Conservation (phyloP, 148 eudicot genomes). For the Vaccinium darrowii region DNA sequence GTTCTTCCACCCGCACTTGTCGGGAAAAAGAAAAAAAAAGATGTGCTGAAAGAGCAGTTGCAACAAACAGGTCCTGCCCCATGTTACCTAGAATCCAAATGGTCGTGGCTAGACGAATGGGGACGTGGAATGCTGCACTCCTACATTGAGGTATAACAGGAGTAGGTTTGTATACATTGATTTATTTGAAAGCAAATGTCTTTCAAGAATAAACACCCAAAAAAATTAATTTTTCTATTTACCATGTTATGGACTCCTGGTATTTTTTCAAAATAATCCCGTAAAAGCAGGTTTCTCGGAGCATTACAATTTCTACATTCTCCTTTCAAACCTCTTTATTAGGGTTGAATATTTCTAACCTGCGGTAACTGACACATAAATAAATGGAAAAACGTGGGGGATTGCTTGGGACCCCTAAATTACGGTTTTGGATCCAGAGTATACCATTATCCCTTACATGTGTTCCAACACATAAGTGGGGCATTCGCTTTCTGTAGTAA, state of each 20-base stretch:
- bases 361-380: neutral
- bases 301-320: neutral
- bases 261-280: neutral
- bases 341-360: neutral
- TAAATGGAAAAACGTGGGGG: neutral
- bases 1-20: neutral
- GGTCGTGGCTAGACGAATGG: neutral
- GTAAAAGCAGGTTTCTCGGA: neutral
- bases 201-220: constrained; percentile 2
- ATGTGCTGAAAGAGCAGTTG: neutral
- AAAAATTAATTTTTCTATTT: neutral
- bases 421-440: neutral
- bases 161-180: neutral
- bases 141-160: neutral
- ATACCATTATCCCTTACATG: neutral
- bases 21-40: neutral
- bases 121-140: neutral
- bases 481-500: neutral
- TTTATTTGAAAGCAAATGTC: neutral
- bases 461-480: neutral
- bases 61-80: neutral
- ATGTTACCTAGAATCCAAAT: neutral
- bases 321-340: neutral
- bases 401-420: neutral
- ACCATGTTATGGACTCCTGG: neutral